These are phyloP conservation scores for Bipolaris cookei DNA, from an alignment of 2,329 filamentous ascomycete genomes.

Conservation along the genomic window DNA sequence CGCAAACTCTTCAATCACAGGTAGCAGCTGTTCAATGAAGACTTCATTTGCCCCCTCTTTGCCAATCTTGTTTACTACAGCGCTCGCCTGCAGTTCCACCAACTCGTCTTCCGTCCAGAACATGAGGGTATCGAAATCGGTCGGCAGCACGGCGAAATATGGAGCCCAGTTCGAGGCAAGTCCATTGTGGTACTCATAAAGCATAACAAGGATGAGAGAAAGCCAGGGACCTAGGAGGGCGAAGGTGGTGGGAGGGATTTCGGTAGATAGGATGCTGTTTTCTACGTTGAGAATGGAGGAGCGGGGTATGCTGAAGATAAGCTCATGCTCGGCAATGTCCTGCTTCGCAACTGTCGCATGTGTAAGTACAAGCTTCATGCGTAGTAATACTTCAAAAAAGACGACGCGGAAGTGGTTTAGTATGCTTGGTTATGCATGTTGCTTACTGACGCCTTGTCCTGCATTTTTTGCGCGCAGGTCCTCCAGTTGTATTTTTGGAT, in stretches of 20 bases:
- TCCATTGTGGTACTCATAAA: slow-evolving; percentile 73
- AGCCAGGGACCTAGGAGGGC: slow-evolving; percentile 55
- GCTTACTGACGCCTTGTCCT: slow-evolving; percentile 69
- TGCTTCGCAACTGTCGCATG: slow-evolving; percentile 67
- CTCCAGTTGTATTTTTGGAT: slow-evolving; percentile 62
- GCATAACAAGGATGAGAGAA: slow-evolving; percentile 76
- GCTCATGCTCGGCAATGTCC: slow-evolving; percentile 75
- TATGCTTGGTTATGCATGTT: slow-evolving; percentile 2
- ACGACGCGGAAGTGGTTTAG: not conserved
- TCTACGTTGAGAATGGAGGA: slow-evolving; percentile 71
- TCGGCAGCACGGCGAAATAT: slow-evolving; percentile 78
- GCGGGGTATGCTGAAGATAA: slow-evolving; percentile 81
- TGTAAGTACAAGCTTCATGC: not conserved
- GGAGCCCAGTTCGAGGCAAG: slow-evolving; percentile 72
- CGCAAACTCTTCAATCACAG: slow-evolving; percentile 55
- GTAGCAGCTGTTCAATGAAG: slow-evolving; percentile 65
- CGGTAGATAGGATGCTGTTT: slow-evolving; percentile 70
- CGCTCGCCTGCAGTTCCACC: slow-evolving; percentile 74
- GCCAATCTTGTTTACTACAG: slow-evolving; percentile 78
- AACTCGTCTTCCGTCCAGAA: slow-evolving; percentile 81
- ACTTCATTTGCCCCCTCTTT: slow-evolving; percentile 72
- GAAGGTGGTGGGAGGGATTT: slow-evolving; percentile 53
- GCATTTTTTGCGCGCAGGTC: slow-evolving; percentile 63
- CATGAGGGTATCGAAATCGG: slow-evolving; percentile 81
- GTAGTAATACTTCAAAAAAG: not conserved